Base-by-base conservation (phyloP, 2,329 filamentous ascomycete genomes). In the Colletotrichum cereale region DNA sequence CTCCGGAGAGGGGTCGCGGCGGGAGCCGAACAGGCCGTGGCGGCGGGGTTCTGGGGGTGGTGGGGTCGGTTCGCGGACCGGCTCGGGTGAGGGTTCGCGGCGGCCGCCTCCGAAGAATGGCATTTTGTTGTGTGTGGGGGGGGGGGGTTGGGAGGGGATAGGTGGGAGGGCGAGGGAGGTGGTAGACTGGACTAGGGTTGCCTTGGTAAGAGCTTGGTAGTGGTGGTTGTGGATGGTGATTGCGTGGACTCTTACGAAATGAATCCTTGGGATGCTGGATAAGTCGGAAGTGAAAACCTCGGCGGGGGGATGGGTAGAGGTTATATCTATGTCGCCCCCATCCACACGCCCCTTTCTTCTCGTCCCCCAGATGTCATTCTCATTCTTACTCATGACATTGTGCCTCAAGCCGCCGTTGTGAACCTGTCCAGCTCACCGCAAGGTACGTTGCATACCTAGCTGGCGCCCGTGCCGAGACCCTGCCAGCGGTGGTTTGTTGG, bases 21-120 rank as follows among this genome's bases (percentile, higher is more conserved):
- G 77, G 26, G 75, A 76, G 62, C 76, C 76, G 31, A 73, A 73
- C 55, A 58, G 69, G 60, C 67, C 74, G 64, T 55, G 72, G 24
- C 75, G 67, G 57, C 72, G 65, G 65, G 67, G 70, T 21, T 72
- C 66, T 26, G 77, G 74, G 8, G 75, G 75, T 12, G 75, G 73
- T 14, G 77, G 76, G 36, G 74, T 75, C 26, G 76, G 78, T 74
- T 79, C 74, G 29, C 76, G 75, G 62, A 78, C 77, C 8, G 79
- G 81, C 72, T 82, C 80, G 10, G 78, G 78, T 0, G 76, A 73
- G 21, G 78, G 77, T 29, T 80, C 75, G 24, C 76, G 77, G 44
- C 75, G 77, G 40, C 75, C 75, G 61, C 77, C 76, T 58, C 74
- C 72, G 62, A 77, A 77, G 69, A 77, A 75, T 38, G 75, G 74